Percentiles rank a stretch among this genome's conserved stretches.
These are phyloP conservation scores for Astragalus glycyphyllos DNA, from an alignment of 306 rosid genomes.

Conservation along the genomic window DNA sequence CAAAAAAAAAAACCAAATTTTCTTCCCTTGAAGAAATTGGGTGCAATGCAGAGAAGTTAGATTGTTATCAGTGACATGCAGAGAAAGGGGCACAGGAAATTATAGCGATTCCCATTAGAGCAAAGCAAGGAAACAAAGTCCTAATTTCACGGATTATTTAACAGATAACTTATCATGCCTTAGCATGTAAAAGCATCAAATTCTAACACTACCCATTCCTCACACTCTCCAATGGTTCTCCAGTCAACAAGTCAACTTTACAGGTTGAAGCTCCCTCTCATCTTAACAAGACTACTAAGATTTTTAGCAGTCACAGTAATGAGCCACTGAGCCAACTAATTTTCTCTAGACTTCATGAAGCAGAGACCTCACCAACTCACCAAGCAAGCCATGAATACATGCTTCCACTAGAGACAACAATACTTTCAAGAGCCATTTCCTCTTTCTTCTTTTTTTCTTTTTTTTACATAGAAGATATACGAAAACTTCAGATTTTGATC, in stretches of 20 bases:
- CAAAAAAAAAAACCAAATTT: no score
- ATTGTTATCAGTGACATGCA: constrained; percentile 31
- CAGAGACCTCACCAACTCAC: constrained; percentile 64
- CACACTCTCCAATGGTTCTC: constrained; percentile 61
- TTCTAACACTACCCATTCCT: constrained; percentile 73
- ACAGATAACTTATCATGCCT: constrained; percentile 63
- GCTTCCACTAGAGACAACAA: constrained; percentile 62
- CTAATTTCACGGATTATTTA: constrained; percentile 68
- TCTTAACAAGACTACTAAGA: constrained; percentile 48
- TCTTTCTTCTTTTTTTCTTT: constrained; percentile 21
- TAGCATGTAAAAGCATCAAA: constrained; percentile 63
- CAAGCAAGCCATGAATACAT: constrained; percentile 50
- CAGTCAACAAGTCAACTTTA: constrained; percentile 80
- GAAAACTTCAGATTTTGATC: constrained; percentile 49
- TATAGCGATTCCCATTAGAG: constrained; percentile 59
- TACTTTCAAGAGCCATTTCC: constrained; percentile 50
- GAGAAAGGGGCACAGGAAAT: constrained; percentile 43
- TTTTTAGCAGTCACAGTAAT: constrained; percentile 43
- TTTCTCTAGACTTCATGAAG: constrained; percentile 55
- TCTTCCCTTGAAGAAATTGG: no score
- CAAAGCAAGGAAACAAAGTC: constrained; percentile 54
- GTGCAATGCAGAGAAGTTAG: no score
- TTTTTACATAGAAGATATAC: constrained; percentile 51
- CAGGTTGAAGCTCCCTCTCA: constrained; percentile 67
- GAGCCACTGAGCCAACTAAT: constrained; percentile 57